Base-by-base conservation (phyloP, 2,329 filamentous ascomycete species). In the Boeremia exigua region DNA sequence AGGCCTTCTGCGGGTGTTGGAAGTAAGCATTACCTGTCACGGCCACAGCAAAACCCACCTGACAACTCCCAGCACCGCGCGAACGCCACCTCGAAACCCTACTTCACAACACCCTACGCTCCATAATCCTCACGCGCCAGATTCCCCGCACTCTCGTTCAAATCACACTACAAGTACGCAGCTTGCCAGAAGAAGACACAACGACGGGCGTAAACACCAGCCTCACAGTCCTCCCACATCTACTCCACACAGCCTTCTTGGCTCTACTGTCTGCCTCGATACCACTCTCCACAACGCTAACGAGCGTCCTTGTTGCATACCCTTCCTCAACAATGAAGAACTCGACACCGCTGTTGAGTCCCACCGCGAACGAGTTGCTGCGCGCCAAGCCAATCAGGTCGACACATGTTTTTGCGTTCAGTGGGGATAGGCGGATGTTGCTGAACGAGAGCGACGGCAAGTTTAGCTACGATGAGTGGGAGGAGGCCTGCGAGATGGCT, bases 1-100 rank as follows among this genome's bases (percentile, higher is more conserved):
- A 87, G 95, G 74, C 94, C 94, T 44, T 88, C 90, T 32, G 87
- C 89, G 61, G 93, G 93, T 14, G 88, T 95, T 40, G 92, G 90
- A 80, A 89, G 92, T 88, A 75, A 72, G 83, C 68, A 43, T 12
- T 4, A 1, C 11, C 17, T 9, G 2, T 11, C 11, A 27, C 1
- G 4, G 4, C 4, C n/a, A 5, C 5, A 12, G 12, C 15, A 6
- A 19, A 2, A 6, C 7, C 10, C 10, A 11, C 17, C 29, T 51
- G 27, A 51, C 12, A 19, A 1, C 0, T 2, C 10, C n/a, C 2
- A 39, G 79, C 77, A 37, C 77, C 79, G 6, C 71, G 74, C 62
- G 81, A 82, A 60, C 85, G 92, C 66, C 91, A 96, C 76, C 85
- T 96, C 23, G 93, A 97, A 78, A 86, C 84, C 2, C 80, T 93